Base-by-base conservation (phyloP, 1,139 yeast genomes). In the Protomyces inundatus region DNA sequence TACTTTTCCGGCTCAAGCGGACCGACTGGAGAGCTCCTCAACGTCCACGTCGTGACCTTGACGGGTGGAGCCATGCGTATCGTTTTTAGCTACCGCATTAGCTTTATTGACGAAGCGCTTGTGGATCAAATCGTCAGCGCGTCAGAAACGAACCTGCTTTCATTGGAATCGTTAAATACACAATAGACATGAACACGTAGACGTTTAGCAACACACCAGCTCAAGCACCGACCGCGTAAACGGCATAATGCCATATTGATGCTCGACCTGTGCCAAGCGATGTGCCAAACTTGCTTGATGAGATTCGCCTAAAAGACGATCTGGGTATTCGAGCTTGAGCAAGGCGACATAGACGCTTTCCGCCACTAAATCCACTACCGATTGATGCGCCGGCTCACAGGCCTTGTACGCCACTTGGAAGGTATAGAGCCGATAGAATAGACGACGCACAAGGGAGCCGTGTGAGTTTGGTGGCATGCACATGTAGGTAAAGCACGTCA, bases 41-140 rank as follows among this genome's bases (percentile, higher is more conserved):
- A 52, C 14, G 34, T 58, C n/a, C 50, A 56, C 35, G 56, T 58
- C 4, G 56, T 42, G n/a, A 58, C 62, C 16, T 10, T 58, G 42
- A 40, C 62, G 4, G 62, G 53, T 3, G 62, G 62, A 9, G n/a
- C 16, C 23, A 58, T 58, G 62, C 53, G 54, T 10, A 3, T 58
- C 35, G 39, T 50, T 7, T 52, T 55, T 39, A 58, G 52, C 9
- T 58, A 33, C 10, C 53, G 52, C 9, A 45, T 37, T 14, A 42
- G 56, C 30, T 58, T 33, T 34, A 30, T 52, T 6, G 56, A 42
- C n/a, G 56, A 52, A n/a, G 35, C 9, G 40, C 50, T 37, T 14
- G 55, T 57, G 3, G 33, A 30, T 23, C 23, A 23, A 23, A 23
- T 23, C 23, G 23, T 23, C 23, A 23, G 2, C 23, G 2, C 23